These are phyloP conservation scores for Globisporangium irregulare DNA, from an alignment of 352 stramenopile genomes.

Conservation along the genomic window DNA sequence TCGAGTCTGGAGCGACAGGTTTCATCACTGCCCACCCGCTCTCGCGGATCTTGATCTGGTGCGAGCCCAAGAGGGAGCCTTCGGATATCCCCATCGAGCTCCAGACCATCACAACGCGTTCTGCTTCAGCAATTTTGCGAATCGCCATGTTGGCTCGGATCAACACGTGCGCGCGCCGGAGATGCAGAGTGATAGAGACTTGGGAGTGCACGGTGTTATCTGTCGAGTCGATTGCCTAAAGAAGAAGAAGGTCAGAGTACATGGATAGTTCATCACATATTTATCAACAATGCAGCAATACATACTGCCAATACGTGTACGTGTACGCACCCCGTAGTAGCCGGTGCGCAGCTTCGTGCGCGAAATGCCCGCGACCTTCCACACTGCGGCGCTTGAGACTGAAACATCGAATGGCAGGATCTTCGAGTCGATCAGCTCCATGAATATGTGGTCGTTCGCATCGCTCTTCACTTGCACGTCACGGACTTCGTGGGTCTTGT, in stretches of 20 bases:
- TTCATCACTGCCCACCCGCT: neutral
- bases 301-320: neutral
- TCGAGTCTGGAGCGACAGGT: neutral
- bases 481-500: neutral
- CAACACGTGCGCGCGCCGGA: neutral
- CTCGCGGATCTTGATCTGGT: slow-evolving; percentile 6
- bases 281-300: no score
- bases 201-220: neutral
- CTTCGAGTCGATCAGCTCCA: slow-evolving; percentile 44
- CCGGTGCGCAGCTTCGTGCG: neutral
- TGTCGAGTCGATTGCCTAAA: slow-evolving; percentile 1
- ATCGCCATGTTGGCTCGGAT: neutral
- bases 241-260: neutral
- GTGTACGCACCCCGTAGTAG: neutral
- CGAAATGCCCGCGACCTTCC: slow-evolving; percentile 12
- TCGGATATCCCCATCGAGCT: slow-evolving; percentile 5
- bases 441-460: slow-evolving; percentile 15
- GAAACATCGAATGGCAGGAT: slow-evolving; percentile 42
- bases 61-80: slow-evolving; percentile 1
- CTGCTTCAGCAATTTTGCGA: neutral
- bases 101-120: slow-evolving; percentile 3
- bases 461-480: slow-evolving; percentile 3
- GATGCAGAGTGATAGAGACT: neutral
- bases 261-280: no score
- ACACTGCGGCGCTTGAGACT: slow-evolving; percentile 34